phyloP scores from a whole-genome alignment of 176 grass and related monocot genomes.

The Cenchrus fungigraminus region DNA sequence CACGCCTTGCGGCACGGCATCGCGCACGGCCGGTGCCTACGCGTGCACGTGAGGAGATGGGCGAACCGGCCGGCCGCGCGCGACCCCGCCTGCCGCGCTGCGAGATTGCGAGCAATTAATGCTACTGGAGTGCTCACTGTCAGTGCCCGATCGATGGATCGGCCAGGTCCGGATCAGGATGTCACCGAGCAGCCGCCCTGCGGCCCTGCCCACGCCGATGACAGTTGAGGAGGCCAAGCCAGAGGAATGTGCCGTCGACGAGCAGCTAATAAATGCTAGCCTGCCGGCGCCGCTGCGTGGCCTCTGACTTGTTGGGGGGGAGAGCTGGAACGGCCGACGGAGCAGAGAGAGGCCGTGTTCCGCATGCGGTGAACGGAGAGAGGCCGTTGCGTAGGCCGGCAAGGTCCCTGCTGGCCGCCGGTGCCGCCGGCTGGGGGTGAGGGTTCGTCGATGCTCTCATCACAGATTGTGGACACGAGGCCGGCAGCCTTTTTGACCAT shows the following conservation, averaged over 20 bases:
- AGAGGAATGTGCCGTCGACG: neutral
- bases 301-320: no score
- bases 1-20: no score
- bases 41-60: neutral
- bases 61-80: neutral
- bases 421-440: no score
- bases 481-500: constrained; percentile 43
- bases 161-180: neutral
- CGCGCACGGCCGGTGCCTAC: neutral
- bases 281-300: neutral
- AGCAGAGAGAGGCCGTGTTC: neutral
- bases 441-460: neutral
- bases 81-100: neutral
- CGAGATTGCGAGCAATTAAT: neutral
- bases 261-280: neutral
- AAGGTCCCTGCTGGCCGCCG: no score
- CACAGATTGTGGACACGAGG: neutral
- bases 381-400: neutral
- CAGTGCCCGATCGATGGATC: neutral
- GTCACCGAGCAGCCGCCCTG: neutral
- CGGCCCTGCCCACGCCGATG: neutral
- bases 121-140: neutral
- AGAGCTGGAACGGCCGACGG: neutral
- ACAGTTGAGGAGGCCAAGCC: neutral
- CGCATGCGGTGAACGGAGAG: neutral